A percentile compares a stretch with the other conserved stretches of the same genome.
phyloP scores from a whole-genome alignment of 2,329 filamentous ascomycete species.

The Coniochaeta ligniaria region DNA sequence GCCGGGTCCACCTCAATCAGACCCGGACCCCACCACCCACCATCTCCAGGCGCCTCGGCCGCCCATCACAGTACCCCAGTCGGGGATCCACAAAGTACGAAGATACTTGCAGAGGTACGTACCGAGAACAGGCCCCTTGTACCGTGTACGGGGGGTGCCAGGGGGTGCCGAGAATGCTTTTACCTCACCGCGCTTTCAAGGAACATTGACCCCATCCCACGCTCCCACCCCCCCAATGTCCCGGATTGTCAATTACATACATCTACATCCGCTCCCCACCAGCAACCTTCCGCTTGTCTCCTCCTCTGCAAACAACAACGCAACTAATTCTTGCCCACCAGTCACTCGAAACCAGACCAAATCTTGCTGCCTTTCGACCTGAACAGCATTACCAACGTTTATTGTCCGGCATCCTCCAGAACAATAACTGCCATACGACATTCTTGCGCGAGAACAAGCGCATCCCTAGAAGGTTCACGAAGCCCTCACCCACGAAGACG shows the following conservation, averaged over 20 bases:
- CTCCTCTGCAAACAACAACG: slow-evolving; percentile 1
- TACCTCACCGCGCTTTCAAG: slow-evolving; percentile 3
- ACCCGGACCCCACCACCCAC: background rate
- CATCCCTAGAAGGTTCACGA: background rate
- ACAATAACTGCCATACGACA: background rate
- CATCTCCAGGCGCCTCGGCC: background rate
- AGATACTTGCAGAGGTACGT: background rate
- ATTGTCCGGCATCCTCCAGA: background rate
- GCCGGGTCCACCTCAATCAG: background rate
- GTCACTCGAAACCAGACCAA: background rate
- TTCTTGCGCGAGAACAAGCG: background rate
- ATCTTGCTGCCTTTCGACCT: background rate
- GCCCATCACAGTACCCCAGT: background rate
- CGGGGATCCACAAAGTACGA: background rate
- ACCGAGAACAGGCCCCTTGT: background rate
- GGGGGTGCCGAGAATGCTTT: slow-evolving; percentile 1
- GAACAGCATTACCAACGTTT: background rate
- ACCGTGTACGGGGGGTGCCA: background rate
- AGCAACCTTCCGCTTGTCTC: background rate
- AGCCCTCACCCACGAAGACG: background rate
- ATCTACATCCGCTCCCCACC: slow-evolving; percentile 2
- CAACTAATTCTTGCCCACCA: background rate
- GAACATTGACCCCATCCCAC: slow-evolving; percentile 2
- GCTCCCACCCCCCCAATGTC: background rate
- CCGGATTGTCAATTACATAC: slow-evolving; percentile 2